Base-by-base conservation (phyloP, 805 yeast genomes). In the Suhomyces pyralidae region DNA sequence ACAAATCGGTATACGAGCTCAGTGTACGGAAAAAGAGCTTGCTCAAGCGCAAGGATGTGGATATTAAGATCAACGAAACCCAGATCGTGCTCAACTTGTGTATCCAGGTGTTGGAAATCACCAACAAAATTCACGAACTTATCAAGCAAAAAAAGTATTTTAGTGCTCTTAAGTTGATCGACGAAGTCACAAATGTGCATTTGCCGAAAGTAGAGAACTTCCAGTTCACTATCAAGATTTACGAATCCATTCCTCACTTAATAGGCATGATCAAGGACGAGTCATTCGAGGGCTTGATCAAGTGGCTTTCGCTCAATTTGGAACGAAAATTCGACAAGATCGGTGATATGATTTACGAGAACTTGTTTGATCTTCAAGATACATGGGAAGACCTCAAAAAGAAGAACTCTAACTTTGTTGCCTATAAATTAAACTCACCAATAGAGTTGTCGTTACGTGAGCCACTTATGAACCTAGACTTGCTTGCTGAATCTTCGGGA, bases 71-170 rank as follows among this genome's bases (percentile, higher is more conserved):
- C 55, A 81, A 81, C 50, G 90, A 88, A 58, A 86, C 96, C 0
- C 81, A 81, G 7, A 77, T 81, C 40, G 83, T 90, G 19, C 81
- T 93, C 34, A 82, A 81, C 51, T 78, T 84, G 48, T 87, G 96
- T 58, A 74, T 92, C 22, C 90, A 87, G 57, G 92, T 92, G 8
- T 76, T 93, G 51, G 96, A 92, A 62, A 80, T 88, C 59, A 88
- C 96, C 14, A 92, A 91, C 69, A 88, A 85, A 61, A 88, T 91
- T 47, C 90, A 90, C 64, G 92, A 88, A 40, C 74, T 92, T 63
- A 86, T 90, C 55, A 81, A 84, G 50, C 83, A 82, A 54, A 83
- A 84, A 60, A 84, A 85, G 59, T 89, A 88, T 60, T 92, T 90
- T 66, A 88, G 88, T 54, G 97, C 97, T 0, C 80, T 94, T 60